Evolutionary conservation across 805 yeast species (phyloP).

Genomic region (Candida sithepensis): DNA sequence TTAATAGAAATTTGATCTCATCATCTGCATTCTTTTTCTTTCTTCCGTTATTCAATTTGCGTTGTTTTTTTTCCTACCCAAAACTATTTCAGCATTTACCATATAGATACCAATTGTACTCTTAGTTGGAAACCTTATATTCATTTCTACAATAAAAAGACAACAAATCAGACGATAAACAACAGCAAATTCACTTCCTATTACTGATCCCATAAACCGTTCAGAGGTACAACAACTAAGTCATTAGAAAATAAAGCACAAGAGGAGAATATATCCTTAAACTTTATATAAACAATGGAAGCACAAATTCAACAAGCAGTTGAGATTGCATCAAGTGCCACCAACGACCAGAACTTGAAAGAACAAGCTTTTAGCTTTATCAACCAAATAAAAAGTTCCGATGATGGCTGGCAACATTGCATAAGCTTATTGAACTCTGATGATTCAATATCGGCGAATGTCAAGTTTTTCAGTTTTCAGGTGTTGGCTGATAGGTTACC

Average conservation of each 20-base stretch:
- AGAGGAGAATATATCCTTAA: not conserved
- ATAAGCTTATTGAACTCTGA: slow-evolving; percentile 40
- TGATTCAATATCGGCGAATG: slow-evolving; percentile 42
- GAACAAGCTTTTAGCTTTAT: slow-evolving; percentile 57
- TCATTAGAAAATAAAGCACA: not conserved
- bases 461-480: slow-evolving; percentile 66
- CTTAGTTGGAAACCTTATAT: too few relatives aligned
- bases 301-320: slow-evolving; percentile 85
- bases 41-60: not conserved
- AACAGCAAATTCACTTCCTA: too few relatives aligned
- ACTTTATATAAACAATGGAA: slow-evolving; percentile 25
- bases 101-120: not conserved
- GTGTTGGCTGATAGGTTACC: slow-evolving; percentile 59
- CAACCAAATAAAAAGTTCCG: slow-evolving; percentile 48
- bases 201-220: too few relatives aligned
- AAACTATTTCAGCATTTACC: not conserved
- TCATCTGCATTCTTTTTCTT: not conserved
- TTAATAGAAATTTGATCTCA: not conserved
- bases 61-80: not conserved
- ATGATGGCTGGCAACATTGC: slow-evolving; percentile 55
- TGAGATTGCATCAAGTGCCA: slow-evolving; percentile 70
- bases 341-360: slow-evolving; percentile 57
- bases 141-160: too few relatives aligned
- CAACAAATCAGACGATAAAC: not conserved
- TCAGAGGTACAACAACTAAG: not conserved